Evolutionary conservation across 2,329 filamentous ascomycete genomes (phyloP), one percentile per base, ranked within the genome.

Genomic region (Daldinia sp.): DNA sequence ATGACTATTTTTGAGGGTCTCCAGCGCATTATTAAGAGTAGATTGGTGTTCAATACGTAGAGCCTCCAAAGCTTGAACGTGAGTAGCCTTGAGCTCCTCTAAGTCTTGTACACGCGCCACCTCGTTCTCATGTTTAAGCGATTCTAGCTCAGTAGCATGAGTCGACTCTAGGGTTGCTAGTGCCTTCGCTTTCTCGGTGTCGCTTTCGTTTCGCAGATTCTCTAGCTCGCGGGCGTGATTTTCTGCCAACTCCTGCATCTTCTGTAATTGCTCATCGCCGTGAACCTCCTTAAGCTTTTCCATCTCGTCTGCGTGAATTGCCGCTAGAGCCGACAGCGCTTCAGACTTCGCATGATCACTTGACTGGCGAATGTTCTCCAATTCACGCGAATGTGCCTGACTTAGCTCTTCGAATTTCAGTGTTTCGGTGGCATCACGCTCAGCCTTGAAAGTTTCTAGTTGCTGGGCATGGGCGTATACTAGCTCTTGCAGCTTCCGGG

Each of bases 31-130:
- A 7, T 67, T 41, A n/a, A 71, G 54, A 17, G 45, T 35, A n/a
- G 60, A 56, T 58, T 71, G 54, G 58, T 72, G 70, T 25, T 68
- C 67, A 15, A 64, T 37, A 21, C 68, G 69, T 25, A 73, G 49
- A 9, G 67, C 66, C 21, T 67, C 66, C 1, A 73, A 47, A 1
- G 70, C 60, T 4, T 66, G 27, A 41, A 48, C 61, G 63, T 74
- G 73, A 8, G 58, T 39, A 19, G 63, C 64, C 30, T 68, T 68
- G n/a, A 71, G 63, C 27, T 70, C 63, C 17, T 70, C 58, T 13
- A 72, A 32, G 53, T 73, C 51, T 35, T 23, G 55, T 13, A 32
- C 13, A n/a, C 41, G 61, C 30, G 47, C 32, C 9, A 47, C 56
- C 25, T 52, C 32, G 13, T 25, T 56, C 25, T 65, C 58, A 19